Base-by-base conservation (phyloP, 257 asterid genomes). In the Thymus quinquecostatus region DNA sequence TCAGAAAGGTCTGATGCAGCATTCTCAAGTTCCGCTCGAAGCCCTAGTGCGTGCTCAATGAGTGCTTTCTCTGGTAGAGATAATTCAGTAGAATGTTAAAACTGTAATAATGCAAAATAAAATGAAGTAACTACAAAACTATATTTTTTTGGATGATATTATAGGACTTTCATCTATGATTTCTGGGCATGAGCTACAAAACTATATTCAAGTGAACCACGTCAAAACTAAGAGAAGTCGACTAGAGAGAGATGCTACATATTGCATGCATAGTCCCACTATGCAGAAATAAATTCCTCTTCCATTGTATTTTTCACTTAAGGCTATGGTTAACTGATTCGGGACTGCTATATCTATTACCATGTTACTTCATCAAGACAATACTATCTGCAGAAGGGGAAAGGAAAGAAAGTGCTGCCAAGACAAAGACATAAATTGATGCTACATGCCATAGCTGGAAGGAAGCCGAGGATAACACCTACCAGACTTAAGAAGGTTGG, bases 401-500 rank as follows among this genome's bases (percentile, higher is more conserved):
- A 6, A 43, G 69, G 3, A 36, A 66, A 49, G 21, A 57, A n/a
- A 69, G 34, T 66, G 45, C 3, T 44, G 67, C 33, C 36, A 54
- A 48, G 56, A 49, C 21, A 66, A 33, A 14, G 48, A 13, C 3
- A 53, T 45, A 33, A 30, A 49, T 48, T 10, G 10, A 53, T 21
- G 13, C 63, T 36, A 54, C 10, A 71, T 50, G 38, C 38, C 38
- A 32, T 12, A 53, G 68, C 11, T 0, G 34, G 64, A 29, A 36
- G 54, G 14, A 62, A 53, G 51, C 40, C 48, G 54, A 40, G 53
- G 70, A 61, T 12, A 40, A 71, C 61, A 73, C 87, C 64, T 75
- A 92, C 98, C 98, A 61, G 96, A 92, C 66, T 86, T 92, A 1
- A 92, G 87, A 78, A 92, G 96, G 75, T 81, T 87, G 67, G 90